Evolutionary conservation across 169 alveolate species (phyloP), one percentile per base, ranked within the genome.

Genomic region (Babesia bigemina): DNA sequence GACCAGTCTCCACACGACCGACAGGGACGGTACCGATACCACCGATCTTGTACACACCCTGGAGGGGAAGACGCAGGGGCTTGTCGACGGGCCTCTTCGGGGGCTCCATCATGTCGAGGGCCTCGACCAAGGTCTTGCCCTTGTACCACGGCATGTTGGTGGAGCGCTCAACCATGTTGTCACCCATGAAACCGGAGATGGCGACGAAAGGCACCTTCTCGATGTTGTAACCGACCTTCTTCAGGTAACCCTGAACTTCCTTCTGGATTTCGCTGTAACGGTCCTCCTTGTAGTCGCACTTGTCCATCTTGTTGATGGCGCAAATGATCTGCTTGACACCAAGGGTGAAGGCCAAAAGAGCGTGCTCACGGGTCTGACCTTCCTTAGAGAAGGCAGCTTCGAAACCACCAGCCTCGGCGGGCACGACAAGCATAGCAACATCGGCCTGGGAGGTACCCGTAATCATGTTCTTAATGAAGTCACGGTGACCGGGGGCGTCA

Each of bases 401-500:
- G 93, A 97, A 97, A 81, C 97, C 98, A 88, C 99, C 99, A 72
- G 91, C 94, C 67, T 95, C 98, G 49, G 99, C 97, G 60, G 99
- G 99, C 61, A 97, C 98, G 83, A 98, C 97, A 75, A 98, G 94
- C 75, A 97, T 81, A 42, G 99, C 99, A 62, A 95, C 99, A 91
- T 98, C 99, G 60, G 99, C 99, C 88, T 97, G 99, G 39, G 99
- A 95, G 45, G 99, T 95, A 73, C 99, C 99, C 52, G 99, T 96
- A 91, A 98, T 98, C 99, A 97, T 97, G 93, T 98, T 98, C 94
- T 97, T 97, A 87, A 98, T 97, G 95, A 96, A 98, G 88, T 97
- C 99, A 74, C 98, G 91, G 83, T 98, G 99, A 53, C 99, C 99
- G 57, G 99, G 99, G 74, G 99, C 99, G 93, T 98, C 99, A 85